Evolutionary conservation across 345 rosid genomes (phyloP).

Genomic region (Raphanus sativus): DNA sequence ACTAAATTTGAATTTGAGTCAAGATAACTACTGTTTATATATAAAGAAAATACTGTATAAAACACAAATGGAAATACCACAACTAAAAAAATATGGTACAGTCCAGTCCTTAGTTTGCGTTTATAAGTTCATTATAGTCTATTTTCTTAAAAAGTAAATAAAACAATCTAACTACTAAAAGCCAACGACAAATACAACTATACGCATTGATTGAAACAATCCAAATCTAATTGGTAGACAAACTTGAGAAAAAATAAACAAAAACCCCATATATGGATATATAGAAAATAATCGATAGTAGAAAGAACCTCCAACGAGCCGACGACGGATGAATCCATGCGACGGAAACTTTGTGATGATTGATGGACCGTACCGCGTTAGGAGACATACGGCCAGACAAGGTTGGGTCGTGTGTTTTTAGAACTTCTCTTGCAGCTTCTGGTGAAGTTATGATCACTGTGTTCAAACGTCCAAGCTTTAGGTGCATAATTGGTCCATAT

Average conservation of each 20-base stretch:
- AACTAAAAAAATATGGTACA: background rate
- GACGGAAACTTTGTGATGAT: constrained; percentile 27
- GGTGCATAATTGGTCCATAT: constrained; percentile 46
- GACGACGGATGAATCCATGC: constrained; percentile 24
- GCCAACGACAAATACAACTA: background rate
- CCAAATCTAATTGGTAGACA: background rate
- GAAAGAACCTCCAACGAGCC: constrained; percentile 33
- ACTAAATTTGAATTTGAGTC: too few species aligned
- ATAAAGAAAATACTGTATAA: background rate
- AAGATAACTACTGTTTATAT: too few species aligned
- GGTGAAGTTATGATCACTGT: constrained; percentile 28
- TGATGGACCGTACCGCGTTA: background rate
- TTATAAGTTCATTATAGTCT: background rate
- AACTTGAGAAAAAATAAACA: background rate
- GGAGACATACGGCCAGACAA: constrained; percentile 29
- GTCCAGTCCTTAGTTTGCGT: background rate
- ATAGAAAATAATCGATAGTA: background rate
- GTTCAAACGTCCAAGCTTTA: constrained; percentile 32
- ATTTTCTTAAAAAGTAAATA: background rate
- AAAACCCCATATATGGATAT: background rate
- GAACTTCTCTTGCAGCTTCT: constrained; percentile 33
- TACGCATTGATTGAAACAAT: background rate
- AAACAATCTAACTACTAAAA: background rate
- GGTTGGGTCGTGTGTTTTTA: constrained; percentile 37
- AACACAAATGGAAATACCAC: background rate